Percentiles rank a stretch among this genome's conserved stretches.
phyloP scores from a whole-genome alignment of 2,329 filamentous ascomycete species.

The Sarocladium kiliense region DNA sequence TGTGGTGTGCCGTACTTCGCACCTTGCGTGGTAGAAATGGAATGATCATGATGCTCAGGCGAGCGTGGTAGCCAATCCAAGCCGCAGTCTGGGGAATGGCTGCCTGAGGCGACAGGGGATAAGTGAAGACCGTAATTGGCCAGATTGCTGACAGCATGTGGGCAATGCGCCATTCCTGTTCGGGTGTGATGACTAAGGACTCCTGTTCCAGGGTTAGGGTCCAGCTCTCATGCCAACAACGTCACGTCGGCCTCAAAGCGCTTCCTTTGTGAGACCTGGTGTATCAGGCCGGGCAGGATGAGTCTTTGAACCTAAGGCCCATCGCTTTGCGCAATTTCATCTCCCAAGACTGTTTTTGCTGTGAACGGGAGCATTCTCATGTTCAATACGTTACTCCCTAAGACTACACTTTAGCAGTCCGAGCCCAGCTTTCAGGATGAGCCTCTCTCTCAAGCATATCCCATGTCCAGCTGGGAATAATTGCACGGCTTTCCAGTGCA shows the following conservation, averaged over 20 bases:
- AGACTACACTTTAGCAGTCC: not conserved
- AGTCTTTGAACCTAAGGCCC: too few relatives aligned
- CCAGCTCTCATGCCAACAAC: not conserved
- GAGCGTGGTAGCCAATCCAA: not conserved
- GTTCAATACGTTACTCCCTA: too few relatives aligned
- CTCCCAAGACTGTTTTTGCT: too few relatives aligned
- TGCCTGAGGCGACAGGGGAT: slow-evolving; percentile 1
- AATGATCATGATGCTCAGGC: slow-evolving; percentile 9
- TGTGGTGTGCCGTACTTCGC: slow-evolving; percentile 7
- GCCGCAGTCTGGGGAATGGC: slow-evolving; percentile 2
- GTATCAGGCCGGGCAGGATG: not conserved
- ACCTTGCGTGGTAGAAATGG: slow-evolving; percentile 9
- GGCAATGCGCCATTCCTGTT: not conserved
- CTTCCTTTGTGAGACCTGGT: not conserved
- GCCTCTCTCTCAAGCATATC: slow-evolving; percentile 40
- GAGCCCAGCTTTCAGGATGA: slow-evolving; percentile 22
- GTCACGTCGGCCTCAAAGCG: not conserved
- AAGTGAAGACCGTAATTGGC: not conserved
- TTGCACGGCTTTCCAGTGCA: slow-evolving; percentile 45
- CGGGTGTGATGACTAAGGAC: not conserved
- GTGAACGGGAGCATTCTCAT: too few relatives aligned
- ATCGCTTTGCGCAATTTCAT: too few relatives aligned
- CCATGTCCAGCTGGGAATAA: slow-evolving; percentile 43
- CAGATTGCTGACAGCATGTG: not conserved
- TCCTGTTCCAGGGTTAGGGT: slow-evolving; percentile 4